phyloP scores from a whole-genome alignment of 2,329 filamentous ascomycete species.

The Fusarium proliferatum region DNA sequence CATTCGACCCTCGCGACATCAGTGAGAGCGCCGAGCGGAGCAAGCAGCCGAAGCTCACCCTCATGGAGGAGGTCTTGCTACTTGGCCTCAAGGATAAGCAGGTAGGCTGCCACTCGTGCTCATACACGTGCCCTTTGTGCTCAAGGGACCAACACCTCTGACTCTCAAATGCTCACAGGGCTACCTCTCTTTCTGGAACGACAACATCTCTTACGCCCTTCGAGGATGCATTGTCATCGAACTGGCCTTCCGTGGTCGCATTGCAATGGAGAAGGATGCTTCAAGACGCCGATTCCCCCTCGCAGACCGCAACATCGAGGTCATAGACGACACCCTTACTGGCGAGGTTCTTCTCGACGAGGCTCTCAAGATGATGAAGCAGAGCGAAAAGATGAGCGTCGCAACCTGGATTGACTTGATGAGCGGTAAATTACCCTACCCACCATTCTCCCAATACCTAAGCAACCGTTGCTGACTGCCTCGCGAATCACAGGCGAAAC shows the following conservation, averaged over 20 bases:
- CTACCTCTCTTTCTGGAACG: slow-evolving; percentile 99
- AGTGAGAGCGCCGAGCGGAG: slow-evolving; percentile 95
- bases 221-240: slow-evolving; percentile 99
- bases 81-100: slow-evolving; percentile 99
- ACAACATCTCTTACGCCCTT: slow-evolving; percentile 98
- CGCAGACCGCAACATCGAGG: slow-evolving; percentile 93
- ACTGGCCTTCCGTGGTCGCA: slow-evolving; percentile 91
- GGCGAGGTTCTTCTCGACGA: slow-evolving; percentile 98
- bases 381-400: slow-evolving; percentile 99
- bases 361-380: slow-evolving; percentile 99
- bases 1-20: slow-evolving; percentile 96
- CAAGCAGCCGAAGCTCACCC: slow-evolving; percentile 97
- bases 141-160: slow-evolving; percentile 1
- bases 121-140: slow-evolving; percentile 25
- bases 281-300: slow-evolving; percentile 91
- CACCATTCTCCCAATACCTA: slow-evolving; percentile 16
- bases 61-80: slow-evolving; percentile 98
- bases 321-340: slow-evolving; percentile 94
- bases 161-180: slow-evolving; percentile 67
- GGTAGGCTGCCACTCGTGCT: slow-evolving; percentile 61
- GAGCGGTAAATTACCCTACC: slow-evolving; percentile 75
- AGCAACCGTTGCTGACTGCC: slow-evolving; percentile 30
- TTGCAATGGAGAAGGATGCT: slow-evolving; percentile 98
- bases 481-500: slow-evolving; percentile 79
- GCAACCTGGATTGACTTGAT: slow-evolving; percentile 99